Base-by-base conservation (phyloP, 306 rosid species). In the Fagus crenata region DNA sequence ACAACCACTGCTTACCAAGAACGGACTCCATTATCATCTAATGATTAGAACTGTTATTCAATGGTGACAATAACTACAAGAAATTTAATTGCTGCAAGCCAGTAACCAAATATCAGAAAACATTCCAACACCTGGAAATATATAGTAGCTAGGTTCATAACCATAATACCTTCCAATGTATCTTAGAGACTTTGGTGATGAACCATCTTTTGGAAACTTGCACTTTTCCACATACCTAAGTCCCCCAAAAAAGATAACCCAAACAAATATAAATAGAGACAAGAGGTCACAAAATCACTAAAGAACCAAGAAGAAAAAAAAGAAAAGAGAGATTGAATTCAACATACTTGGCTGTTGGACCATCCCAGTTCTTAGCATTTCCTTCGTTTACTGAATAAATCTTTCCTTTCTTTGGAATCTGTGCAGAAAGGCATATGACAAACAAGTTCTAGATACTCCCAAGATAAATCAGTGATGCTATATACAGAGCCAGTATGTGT, bases 311-410 rank as follows among this genome's bases (percentile, higher is more conserved):
- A 40, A 58, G 73, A 64, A 42, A 72, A 3, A 31, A 11, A 22
- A 17, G 70, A 55, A 3, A 46, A 7, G 11, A 22, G 2, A 58
- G 77, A 80, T 73, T 53, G 71, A 80, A 65, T 71, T 64, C 81
- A 64, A 68, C 89, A 37, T 86, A 95, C 97, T 87, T 75, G 43
- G 96, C 80, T 3, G 97, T 95, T 33, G 99, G 97, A 75, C 86
- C 84, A 69, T 95, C 99, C 99, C 99, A 95, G 76, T 95, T 92
- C 83, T 88, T 92, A 22, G 97, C 99, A 85, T 95, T 95, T 83
- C 99, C 99, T 88, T 95, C 99, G 83, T 95, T 95, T 74, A 92
- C 99, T 1, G 99, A 95, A 85, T 95, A 95, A 65, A 95, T 95
- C 76, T 89, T 95, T 75, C 99, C 99, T 74, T 89, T 89, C 83